Evolutionary conservation across 495 filamentous ascomycete genomes (phyloP).

Genomic region (Hypoxylon intermedium): DNA sequence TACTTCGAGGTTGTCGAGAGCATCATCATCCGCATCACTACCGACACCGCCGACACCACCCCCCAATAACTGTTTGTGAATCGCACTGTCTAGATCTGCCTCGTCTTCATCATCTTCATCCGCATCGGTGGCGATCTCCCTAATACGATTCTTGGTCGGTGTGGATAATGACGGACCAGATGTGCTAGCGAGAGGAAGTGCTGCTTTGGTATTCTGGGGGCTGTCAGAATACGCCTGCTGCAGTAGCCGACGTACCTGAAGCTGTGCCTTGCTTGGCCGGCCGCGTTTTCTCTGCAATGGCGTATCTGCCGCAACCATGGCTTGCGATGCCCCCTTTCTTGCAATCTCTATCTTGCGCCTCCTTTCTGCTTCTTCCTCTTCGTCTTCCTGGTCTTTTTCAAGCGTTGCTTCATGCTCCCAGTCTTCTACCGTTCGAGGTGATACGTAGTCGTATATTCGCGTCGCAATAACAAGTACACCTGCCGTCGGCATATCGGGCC

Average conservation of each 20-base stretch:
- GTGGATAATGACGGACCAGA: slow-evolving; percentile 43
- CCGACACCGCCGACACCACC: slow-evolving; percentile 14
- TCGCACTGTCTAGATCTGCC: slow-evolving; percentile 30
- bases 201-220: slow-evolving; percentile 24
- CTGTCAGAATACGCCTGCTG: slow-evolving; percentile 22
- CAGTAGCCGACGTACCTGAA: slow-evolving; percentile 30
- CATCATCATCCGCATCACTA: slow-evolving; percentile 8
- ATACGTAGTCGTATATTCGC: slow-evolving; percentile 54
- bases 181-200: slow-evolving; percentile 22
- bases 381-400: slow-evolving; percentile 38
- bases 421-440: slow-evolving; percentile 52
- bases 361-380: slow-evolving; percentile 15
- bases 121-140: slow-evolving; percentile 15
- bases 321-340: slow-evolving; percentile 5
- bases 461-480: slow-evolving; percentile 47
- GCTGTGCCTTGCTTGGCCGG: slow-evolving; percentile 41
- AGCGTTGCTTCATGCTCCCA: slow-evolving; percentile 49
- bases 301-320: slow-evolving; percentile 8
- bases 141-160: slow-evolving; percentile 33
- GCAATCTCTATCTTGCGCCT: slow-evolving; percentile 22
- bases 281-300: slow-evolving; percentile 27
- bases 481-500: slow-evolving; percentile 51
- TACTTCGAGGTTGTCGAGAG: background rate
- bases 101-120: slow-evolving; percentile 35
- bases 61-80: slow-evolving; percentile 27